These are phyloP conservation scores for Paraphaeosphaeria minitans DNA, from an alignment of 2,329 filamentous ascomycete genomes.

Conservation along the genomic window DNA sequence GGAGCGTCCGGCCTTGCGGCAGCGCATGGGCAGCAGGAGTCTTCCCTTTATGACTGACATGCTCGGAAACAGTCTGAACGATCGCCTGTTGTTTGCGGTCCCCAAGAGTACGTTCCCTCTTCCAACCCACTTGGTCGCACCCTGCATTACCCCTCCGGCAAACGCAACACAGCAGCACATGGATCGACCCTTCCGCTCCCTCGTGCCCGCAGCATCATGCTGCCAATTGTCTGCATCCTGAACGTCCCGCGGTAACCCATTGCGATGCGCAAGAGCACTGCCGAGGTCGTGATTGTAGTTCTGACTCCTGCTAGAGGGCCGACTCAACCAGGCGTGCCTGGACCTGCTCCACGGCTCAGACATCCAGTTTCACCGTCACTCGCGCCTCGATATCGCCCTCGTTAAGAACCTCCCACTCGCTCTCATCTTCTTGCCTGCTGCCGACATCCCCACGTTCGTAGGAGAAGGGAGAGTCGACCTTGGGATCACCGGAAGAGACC, in stretches of 20 bases:
- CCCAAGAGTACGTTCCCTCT: slow-evolving; percentile 81
- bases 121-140: background rate
- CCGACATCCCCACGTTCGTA: slow-evolving; percentile 96
- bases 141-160: slow-evolving; percentile 9
- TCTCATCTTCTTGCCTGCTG: slow-evolving; percentile 93
- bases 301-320: slow-evolving; percentile 71
- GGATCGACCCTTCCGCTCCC: background rate
- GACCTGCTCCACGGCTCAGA: slow-evolving; percentile 93
- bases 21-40: slow-evolving; percentile 40
- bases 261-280: background rate
- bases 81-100: slow-evolving; percentile 93
- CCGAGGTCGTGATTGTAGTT: background rate
- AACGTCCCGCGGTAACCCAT: background rate
- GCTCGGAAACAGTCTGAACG: slow-evolving; percentile 73
- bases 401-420: slow-evolving; percentile 97
- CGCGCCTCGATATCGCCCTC: slow-evolving; percentile 93
- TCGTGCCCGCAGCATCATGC: background rate
- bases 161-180: background rate
- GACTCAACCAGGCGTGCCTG: slow-evolving; percentile 83
- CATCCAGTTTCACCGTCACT: slow-evolving; percentile 95
- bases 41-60: slow-evolving; percentile 49
- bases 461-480: slow-evolving; percentile 92
- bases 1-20: slow-evolving; percentile 26
- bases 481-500: slow-evolving; percentile 92
- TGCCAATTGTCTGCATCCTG: background rate